Base-by-base conservation (phyloP, 768 basidiomycete species). In the Kwoniella europaea region DNA sequence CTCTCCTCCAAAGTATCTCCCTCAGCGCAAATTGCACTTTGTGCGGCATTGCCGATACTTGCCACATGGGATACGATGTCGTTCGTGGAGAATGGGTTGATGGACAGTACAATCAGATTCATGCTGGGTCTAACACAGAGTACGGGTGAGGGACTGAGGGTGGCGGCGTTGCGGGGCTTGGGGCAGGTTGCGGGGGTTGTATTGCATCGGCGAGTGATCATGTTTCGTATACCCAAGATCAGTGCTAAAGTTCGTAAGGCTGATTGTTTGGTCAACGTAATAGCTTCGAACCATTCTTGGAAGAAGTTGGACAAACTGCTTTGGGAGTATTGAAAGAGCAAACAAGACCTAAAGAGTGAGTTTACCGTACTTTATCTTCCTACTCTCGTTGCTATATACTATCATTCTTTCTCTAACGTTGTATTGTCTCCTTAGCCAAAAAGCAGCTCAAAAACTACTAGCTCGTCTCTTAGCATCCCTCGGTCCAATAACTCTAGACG, bases 201-300 rank as follows among this genome's bases (percentile, higher is more conserved):
- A 2, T 62, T 80, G 12, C 74, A 80, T 44, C 50, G 66, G 76
- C 76, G 50, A 64, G 79, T 35, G 35, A 35, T 35, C 35, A 35
- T 35, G 35, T 35, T 6, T 35, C 6, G 35, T 35, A 6, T 35
- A 35, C 35, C 35, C 35, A 35, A 35, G 35, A 35, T 35, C 35
- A 35, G 5, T 35, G 35, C 35, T 6, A 35, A 71, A 5, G 12
- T 22, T 24, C 13, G 12, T 52, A 22, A 59, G 24, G 22, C 54
- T 20, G 52, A 18, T 22, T 27, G 22, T 10, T 58, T n/a, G 12
- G 6, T 9, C 10, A 15, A 20, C 15, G 27, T 52, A 18, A 10
- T 27, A 79, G 79, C 35, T 80, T 80, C 57, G 74, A 76, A 50
- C 73, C 76, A 16, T 74, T 69, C 46, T 52, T 77, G 22, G 53